phyloP scores from a whole-genome alignment of 2,329 filamentous ascomycete species.

The Penicillium sumatraense region DNA sequence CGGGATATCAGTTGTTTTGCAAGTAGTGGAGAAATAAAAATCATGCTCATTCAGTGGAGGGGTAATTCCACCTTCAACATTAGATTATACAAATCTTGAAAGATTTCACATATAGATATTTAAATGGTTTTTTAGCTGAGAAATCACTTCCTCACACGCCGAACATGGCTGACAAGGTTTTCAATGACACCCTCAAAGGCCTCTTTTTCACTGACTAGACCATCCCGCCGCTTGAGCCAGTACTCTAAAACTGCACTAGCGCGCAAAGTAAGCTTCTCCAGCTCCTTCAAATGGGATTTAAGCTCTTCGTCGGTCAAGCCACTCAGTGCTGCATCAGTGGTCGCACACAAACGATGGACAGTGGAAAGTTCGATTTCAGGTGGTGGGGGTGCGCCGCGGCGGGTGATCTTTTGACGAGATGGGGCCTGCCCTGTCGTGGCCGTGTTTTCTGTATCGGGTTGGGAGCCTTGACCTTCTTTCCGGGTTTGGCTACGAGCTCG shows the following conservation, averaged over 20 bases:
- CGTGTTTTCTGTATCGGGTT: conserved; percentile 26
- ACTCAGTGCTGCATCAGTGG: conserved; percentile 79
- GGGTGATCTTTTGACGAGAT: conserved; percentile 33
- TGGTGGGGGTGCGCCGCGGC: conserved; percentile 62
- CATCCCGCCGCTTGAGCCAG: conserved; percentile 85
- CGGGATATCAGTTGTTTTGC: too few species aligned
- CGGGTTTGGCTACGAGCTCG: conserved; percentile 42
- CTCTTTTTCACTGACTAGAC: conserved; percentile 86
- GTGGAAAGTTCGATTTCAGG: conserved; percentile 80
- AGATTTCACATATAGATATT: conserved; percentile 26
- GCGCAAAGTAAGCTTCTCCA: conserved; percentile 71
- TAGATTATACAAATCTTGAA: conserved; percentile 33
- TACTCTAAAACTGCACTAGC: conserved; percentile 82
- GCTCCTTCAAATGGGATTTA: conserved; percentile 67
- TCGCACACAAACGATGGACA: conserved; percentile 77
- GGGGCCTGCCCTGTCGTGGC: conserved; percentile 33
- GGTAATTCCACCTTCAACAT: conserved; percentile 13
- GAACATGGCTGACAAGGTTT: conserved; percentile 88
- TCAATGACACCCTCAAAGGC: conserved; percentile 97
- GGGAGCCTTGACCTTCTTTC: conserved; percentile 35
- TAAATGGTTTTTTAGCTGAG: not conserved
- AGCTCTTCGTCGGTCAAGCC: conserved; percentile 82
- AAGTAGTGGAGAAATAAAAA: not conserved
- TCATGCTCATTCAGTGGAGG: conserved; percentile 16
- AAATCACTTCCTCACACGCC: conserved; percentile 76